Evolutionary conservation across 148 eudicot species (phyloP).

Genomic region (Pharnaceum exiguum): DNA sequence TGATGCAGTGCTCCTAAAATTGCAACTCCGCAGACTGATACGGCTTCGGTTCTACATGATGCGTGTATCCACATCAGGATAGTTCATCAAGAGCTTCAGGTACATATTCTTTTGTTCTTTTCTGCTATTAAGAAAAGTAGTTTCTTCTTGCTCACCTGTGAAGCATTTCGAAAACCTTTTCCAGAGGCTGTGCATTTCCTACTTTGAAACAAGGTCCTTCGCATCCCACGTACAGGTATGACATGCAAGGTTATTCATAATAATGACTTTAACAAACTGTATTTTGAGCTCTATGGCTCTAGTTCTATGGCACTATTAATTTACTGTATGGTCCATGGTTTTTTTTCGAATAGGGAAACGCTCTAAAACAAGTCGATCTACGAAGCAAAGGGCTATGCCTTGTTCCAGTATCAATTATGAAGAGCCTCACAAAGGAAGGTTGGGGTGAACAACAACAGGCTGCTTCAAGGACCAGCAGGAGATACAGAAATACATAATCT

Average conservation of each 20-base stretch:
- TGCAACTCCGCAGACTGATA: conserved; percentile 43
- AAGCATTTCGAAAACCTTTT: background rate
- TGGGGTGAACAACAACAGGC: conserved; percentile 24
- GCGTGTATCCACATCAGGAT: conserved; percentile 48
- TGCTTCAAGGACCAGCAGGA: conserved; percentile 1
- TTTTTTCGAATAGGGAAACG: conserved; percentile 10
- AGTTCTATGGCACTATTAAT: background rate
- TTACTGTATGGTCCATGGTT: background rate
- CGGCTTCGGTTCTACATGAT: conserved; percentile 67
- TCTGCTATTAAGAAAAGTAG: background rate
- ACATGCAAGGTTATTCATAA: too few species aligned
- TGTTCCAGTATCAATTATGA: conserved; percentile 46
- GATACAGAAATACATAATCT: conserved; percentile 8
- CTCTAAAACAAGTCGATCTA: conserved; percentile 28
- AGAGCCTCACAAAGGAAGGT: conserved; percentile 23
- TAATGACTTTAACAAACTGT: too few species aligned
- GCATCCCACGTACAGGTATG: conserved; percentile 14
- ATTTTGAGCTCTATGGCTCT: too few species aligned
- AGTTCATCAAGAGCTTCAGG: conserved; percentile 56
- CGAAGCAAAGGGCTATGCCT: conserved; percentile 45
- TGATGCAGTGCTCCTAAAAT: background rate
- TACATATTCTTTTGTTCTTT: background rate
- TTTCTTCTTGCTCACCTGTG: background rate
- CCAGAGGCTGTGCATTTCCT: conserved; percentile 28
- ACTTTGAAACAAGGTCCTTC: conserved; percentile 22